These are phyloP conservation scores for Coemansia sp. DNA, from an alignment of 192 early-diverging fungal species.

Conservation along the genomic window DNA sequence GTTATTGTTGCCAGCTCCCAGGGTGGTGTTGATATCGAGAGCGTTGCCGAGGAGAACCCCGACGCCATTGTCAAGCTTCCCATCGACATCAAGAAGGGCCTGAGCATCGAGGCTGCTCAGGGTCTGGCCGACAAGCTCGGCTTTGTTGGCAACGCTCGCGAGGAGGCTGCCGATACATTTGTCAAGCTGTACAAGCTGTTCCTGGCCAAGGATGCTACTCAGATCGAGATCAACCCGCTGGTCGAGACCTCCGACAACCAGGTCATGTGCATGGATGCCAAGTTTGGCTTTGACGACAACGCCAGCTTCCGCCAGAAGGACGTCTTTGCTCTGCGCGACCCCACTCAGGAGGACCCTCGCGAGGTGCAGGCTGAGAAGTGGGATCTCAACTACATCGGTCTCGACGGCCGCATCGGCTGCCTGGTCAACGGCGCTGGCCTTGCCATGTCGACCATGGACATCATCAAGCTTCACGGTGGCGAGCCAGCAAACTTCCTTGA, in stretches of 20 bases:
- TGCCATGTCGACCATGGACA: slow-evolving; percentile 99
- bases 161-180: slow-evolving; percentile 91
- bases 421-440: slow-evolving; percentile 98
- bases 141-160: slow-evolving; percentile 76
- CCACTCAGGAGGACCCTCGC: slow-evolving; percentile 94
- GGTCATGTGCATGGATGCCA: slow-evolving; percentile 98
- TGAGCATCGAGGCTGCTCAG: slow-evolving; percentile 71
- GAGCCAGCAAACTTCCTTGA: slow-evolving; percentile 99
- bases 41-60: slow-evolving; percentile 91
- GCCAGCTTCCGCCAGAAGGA: slow-evolving; percentile 96
- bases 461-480: slow-evolving; percentile 98
- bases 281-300: slow-evolving; percentile 99
- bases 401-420: slow-evolving; percentile 97
- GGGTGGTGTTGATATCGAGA: slow-evolving; percentile 98
- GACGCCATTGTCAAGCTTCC: slow-evolving; percentile 94
- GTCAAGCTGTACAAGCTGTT: slow-evolving; percentile 95
- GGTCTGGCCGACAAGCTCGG: slow-evolving; percentile 85
- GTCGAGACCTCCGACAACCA: slow-evolving; percentile 87
- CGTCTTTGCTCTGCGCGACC: slow-evolving; percentile 85
- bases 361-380: slow-evolving; percentile 96
- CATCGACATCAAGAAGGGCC: slow-evolving; percentile 86
- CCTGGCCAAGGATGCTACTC: slow-evolving; percentile 93
- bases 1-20: slow-evolving; percentile 96
- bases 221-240: slow-evolving; percentile 99
- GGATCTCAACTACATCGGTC: slow-evolving; percentile 99